Conservation (phyloP, 2,329 filamentous ascomycete genomes). For the Chaetomium sp. region DNA sequence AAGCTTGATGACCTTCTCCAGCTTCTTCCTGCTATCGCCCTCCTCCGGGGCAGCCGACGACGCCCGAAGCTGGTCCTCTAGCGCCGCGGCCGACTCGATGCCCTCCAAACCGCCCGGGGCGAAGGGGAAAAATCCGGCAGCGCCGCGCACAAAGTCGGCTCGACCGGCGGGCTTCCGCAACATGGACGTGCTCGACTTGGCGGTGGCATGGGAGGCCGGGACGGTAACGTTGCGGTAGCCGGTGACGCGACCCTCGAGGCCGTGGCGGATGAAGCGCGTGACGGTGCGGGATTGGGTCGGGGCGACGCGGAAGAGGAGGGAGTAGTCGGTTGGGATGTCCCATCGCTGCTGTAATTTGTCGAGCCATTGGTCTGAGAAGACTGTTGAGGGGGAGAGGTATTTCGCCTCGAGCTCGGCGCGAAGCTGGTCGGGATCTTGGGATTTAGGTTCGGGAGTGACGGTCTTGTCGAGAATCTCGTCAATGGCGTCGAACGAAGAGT, state of each 20-base stretch:
- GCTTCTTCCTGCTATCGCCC: slow-evolving; percentile 53
- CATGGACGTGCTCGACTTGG: slow-evolving; percentile 92
- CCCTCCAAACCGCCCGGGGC: slow-evolving; percentile 86
- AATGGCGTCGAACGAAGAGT: slow-evolving; percentile 45
- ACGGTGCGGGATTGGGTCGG: slow-evolving; percentile 94
- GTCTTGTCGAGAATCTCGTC: slow-evolving; percentile 60
- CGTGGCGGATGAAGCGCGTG: slow-evolving; percentile 87
- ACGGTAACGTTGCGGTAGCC: slow-evolving; percentile 94
- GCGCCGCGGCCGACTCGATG: slow-evolving; percentile 80
- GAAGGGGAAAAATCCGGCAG: slow-evolving; percentile 92
- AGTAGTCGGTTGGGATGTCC: slow-evolving; percentile 78
- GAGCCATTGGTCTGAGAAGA: slow-evolving; percentile 84
- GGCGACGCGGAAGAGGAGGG: slow-evolving; percentile 82
- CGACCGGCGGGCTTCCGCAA: slow-evolving; percentile 81
- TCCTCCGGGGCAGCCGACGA: slow-evolving; percentile 44
- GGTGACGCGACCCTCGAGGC: slow-evolving; percentile 87
- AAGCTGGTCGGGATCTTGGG: slow-evolving; percentile 61
- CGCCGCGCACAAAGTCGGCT: slow-evolving; percentile 89
- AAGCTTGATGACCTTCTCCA: slow-evolving; percentile 87
- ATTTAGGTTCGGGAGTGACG: slow-evolving; percentile 47
- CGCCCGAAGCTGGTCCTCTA: slow-evolving; percentile 72
- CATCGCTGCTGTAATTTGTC: slow-evolving; percentile 86
- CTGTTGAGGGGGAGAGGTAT: slow-evolving; percentile 76
- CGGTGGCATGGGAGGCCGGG: slow-evolving; percentile 83
- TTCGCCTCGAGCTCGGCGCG: slow-evolving; percentile 72